Conservation (phyloP, 1,284 basidiomycete species). For the Fomitopsis schrenkii region DNA sequence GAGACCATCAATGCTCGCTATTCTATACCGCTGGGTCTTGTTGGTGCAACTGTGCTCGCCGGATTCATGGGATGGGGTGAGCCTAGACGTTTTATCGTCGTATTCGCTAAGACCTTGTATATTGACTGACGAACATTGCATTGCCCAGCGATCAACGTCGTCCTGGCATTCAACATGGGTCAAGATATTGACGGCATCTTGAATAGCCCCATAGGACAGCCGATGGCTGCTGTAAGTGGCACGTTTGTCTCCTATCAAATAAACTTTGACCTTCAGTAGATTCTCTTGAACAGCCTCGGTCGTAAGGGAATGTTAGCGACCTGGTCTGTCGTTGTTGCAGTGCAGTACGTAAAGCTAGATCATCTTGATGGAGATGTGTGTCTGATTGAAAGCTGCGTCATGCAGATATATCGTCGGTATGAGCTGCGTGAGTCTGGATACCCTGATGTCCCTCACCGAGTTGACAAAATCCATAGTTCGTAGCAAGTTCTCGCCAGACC, state of each 20-base stretch:
- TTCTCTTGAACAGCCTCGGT: slow-evolving; percentile 68
- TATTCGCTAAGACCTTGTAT: neutral
- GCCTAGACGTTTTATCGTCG: slow-evolving; percentile 5
- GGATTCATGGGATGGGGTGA: slow-evolving; percentile 68
- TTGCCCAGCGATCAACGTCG: slow-evolving; percentile 39
- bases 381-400: neutral
- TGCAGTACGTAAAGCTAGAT: slow-evolving; percentile 43
- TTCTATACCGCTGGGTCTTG: slow-evolving; percentile 76
- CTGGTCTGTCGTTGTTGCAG: slow-evolving; percentile 64
- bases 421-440: slow-evolving; percentile 38
- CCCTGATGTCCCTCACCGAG: neutral
- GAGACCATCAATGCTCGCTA: slow-evolving; percentile 69
- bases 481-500: slow-evolving; percentile 49
- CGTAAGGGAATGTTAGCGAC: slow-evolving; percentile 54
- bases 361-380: no score
- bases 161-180: slow-evolving; percentile 64
- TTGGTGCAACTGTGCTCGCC: slow-evolving; percentile 53
- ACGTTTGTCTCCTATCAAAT: no score
- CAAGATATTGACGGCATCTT: slow-evolving; percentile 53
- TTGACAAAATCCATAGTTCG: slow-evolving; percentile 29
- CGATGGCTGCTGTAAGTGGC: slow-evolving; percentile 9
- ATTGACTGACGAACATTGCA: neutral
- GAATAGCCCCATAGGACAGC: slow-evolving; percentile 60
- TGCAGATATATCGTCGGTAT: slow-evolving; percentile 71
- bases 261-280: slow-evolving; percentile 28